phyloP scores from a whole-genome alignment of 345 rosid genomes.

The Aethionema arabicum region DNA sequence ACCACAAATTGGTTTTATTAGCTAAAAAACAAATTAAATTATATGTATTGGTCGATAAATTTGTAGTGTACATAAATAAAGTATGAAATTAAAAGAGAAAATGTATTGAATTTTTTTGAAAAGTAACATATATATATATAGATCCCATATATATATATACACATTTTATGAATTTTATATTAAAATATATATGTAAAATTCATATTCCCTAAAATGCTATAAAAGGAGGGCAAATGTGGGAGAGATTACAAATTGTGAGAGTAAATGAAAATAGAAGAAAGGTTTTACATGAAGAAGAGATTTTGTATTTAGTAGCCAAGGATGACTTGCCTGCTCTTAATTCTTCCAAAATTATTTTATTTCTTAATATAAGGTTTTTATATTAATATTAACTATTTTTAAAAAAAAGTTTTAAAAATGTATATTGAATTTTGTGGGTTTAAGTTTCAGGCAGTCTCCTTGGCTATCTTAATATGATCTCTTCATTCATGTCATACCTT shows the following conservation, averaged over 20 bases:
- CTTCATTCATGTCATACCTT: conserved; percentile 28
- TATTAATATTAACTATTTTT: no score
- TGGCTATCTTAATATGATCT: conserved; percentile 35
- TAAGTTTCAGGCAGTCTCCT: conserved; percentile 38
- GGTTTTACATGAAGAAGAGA: conserved; percentile 31
- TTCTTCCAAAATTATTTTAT: conserved; percentile 18
- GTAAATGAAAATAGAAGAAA: conserved; percentile 25
- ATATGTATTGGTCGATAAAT: no score
- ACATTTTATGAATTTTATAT: no score
- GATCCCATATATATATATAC: no score
- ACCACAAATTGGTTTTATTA: no score
- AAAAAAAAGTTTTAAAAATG: no score
- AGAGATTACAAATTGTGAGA: conserved; percentile 4
- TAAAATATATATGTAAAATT: no score
- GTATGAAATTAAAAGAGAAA: no score
- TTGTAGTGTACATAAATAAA: no score
- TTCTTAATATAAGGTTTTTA: background rate
- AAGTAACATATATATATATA: no score
- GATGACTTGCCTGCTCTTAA: conserved; percentile 23
- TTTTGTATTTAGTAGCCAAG: conserved; percentile 29
- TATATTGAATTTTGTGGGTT: conserved; percentile 32
- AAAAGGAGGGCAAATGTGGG: conserved; percentile 18
- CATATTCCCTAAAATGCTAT: conserved; percentile 17
- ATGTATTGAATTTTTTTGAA: no score
- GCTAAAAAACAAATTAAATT: no score